Base-by-base conservation (phyloP, 2,329 filamentous ascomycete genomes). In the Apiospora malaysiana region DNA sequence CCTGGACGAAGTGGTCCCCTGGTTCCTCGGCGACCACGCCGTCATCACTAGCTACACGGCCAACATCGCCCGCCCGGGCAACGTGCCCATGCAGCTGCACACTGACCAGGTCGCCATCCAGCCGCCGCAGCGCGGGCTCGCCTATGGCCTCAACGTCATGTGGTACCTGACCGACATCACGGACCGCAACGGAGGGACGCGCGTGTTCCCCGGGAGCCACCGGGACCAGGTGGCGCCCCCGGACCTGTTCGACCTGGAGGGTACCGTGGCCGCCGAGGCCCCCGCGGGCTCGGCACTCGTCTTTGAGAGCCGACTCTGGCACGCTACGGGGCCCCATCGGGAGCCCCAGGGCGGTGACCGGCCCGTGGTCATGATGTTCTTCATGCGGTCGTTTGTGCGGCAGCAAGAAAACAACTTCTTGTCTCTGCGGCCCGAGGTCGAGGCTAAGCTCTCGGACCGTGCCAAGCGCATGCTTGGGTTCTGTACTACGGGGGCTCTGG, bases 141-240 rank as follows among this genome's bases (percentile, higher is more conserved):
- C 76, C 12, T 76, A 75, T 47, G 77, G 76, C 9, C 68, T 76
- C 46, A 77, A 78, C 65, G 73, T 77, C 65, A 73, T 76, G 68
- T 77, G 68, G 66, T 77, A 73, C 65, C 73, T 80, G 0, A 75
- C 75, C 1, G 81, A 83, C 59, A 77, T 75, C 10, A 80, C 77
- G 4, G 80, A 82, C 56, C 77, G 75, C 46, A 78, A 75, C 68
- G 77, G 76, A 40, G 76, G 68, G 37, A 79, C 77, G 5, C 72
- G 79, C 72, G 77, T 78, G 73, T 70, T 79, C 43, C 77, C 77
- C 0, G 73, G 69, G 1, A 75, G 72, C 8, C 76, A 78, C 70
- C 69, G 69, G 14, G 76, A 76, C 37, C 46, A 72, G 23, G 66
- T 77, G 46, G 76, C 76, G 4, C 76, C 73, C 10, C 27, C 16